Evolutionary conservation across 768 basidiomycete species (phyloP).

Genomic region (Russula griseocarnosa): DNA sequence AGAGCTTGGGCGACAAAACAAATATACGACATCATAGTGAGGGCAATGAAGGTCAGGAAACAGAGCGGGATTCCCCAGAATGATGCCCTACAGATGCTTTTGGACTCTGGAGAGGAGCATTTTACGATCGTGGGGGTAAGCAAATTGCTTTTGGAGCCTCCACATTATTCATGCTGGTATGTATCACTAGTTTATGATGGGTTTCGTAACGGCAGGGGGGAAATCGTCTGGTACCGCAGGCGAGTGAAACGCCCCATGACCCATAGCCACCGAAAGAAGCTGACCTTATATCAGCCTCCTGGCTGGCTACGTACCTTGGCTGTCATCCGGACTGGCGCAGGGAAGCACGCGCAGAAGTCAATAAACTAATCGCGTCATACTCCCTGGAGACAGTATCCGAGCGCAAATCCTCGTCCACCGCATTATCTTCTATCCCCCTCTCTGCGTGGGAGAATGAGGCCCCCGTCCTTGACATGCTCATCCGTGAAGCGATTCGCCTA

Average conservation of each 20-base stretch:
- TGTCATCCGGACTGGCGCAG: slow-evolving; percentile 61
- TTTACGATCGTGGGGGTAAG: slow-evolving; percentile 66
- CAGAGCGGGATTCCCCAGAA: slow-evolving; percentile 53
- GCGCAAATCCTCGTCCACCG: neutral
- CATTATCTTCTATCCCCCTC: too few relatives aligned
- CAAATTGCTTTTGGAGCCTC: slow-evolving; percentile 21
- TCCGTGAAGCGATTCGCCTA: slow-evolving; percentile 71
- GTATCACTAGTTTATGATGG: slow-evolving; percentile 66
- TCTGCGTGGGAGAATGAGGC: slow-evolving; percentile 38
- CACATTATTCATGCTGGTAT: slow-evolving; percentile 23
- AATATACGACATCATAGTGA: slow-evolving; percentile 65
- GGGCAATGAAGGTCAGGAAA: slow-evolving; percentile 54
- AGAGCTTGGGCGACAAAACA: slow-evolving; percentile 71
- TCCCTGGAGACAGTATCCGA: slow-evolving; percentile 14
- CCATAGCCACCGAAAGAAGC: slow-evolving; percentile 14
- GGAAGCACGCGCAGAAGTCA: slow-evolving; percentile 58
- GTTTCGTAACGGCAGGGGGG: slow-evolving; percentile 73
- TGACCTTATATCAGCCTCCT: slow-evolving; percentile 49
- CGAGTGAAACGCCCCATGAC: slow-evolving; percentile 29
- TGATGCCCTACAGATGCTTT: slow-evolving; percentile 70
- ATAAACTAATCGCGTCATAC: slow-evolving; percentile 42
- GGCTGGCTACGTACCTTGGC: slow-evolving; percentile 72
- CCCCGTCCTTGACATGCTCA: slow-evolving; percentile 66
- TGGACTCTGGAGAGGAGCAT: slow-evolving; percentile 66
- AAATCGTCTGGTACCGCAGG: slow-evolving; percentile 74